Percentiles rank a stretch among this genome's conserved stretches.
These are phyloP conservation scores for Lindgomyces ingoldianus DNA, from an alignment of 495 filamentous ascomycete genomes.

Conservation along the genomic window DNA sequence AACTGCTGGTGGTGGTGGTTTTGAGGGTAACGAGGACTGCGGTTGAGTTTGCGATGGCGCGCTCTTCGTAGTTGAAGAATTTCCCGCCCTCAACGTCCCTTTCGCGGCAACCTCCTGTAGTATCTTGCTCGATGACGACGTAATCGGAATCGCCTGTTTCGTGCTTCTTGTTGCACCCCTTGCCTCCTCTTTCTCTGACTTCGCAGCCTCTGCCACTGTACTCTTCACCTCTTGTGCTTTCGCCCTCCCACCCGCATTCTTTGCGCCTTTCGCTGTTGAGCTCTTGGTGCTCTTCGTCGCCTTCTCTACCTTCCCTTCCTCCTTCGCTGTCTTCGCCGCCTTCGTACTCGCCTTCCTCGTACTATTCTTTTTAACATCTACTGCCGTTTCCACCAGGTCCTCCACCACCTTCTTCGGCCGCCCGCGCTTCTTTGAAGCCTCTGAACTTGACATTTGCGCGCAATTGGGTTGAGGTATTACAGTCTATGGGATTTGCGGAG, in stretches of 20 bases:
- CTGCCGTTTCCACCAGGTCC: not conserved
- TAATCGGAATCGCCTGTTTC: not conserved
- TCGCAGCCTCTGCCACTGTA: not conserved
- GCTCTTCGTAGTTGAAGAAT: not conserved
- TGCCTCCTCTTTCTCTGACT: not conserved
- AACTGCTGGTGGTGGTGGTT: not conserved
- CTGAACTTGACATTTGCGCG: slow-evolving; percentile 13
- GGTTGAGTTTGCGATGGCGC: not conserved
- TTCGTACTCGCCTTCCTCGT: slow-evolving; percentile 4
- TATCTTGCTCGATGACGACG: slow-evolving; percentile 26
- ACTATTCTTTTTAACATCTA: not conserved
- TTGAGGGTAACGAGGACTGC: not conserved
- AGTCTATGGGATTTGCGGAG: not conserved
- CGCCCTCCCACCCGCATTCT: not conserved
- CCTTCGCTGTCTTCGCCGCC: slow-evolving; percentile 5
- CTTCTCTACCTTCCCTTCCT: not conserved
- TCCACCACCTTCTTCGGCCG: slow-evolving; percentile 31
- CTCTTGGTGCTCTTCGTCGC: slow-evolving; percentile 1
- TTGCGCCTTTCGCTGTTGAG: not conserved
- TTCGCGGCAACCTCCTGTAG: slow-evolving; percentile 28
- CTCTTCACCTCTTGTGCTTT: not conserved
- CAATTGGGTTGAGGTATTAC: not conserved
- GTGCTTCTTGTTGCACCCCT: not conserved
- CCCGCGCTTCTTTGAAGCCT: slow-evolving; percentile 23
- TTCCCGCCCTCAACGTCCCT: slow-evolving; percentile 4